Percentiles rank a stretch among this genome's conserved stretches.
Conservation (phyloP, 352 stramenopile species). For the Peronospora destructor region DNA sequence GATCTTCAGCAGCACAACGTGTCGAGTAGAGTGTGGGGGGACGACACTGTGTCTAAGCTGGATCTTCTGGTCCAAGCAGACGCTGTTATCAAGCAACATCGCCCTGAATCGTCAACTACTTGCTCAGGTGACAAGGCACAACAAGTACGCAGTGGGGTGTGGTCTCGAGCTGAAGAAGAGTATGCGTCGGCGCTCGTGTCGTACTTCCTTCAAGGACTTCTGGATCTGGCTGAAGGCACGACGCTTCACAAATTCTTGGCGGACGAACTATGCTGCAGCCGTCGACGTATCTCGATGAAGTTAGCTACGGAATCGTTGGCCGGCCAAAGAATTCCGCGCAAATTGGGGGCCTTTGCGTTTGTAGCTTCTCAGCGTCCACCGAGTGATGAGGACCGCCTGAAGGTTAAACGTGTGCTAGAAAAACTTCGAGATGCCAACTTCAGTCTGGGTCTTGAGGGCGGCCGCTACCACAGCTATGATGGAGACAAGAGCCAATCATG, state of each 20-base stretch:
- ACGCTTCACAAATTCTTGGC: constrained; percentile 66
- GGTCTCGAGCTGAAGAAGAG: constrained; percentile 59
- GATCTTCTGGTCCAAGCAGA: constrained; percentile 69
- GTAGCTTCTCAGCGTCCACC: constrained; percentile 34
- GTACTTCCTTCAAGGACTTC: constrained; percentile 51
- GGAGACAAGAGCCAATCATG: constrained; percentile 2
- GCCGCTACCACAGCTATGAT: constrained; percentile 4
- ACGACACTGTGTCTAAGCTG: constrained; percentile 38
- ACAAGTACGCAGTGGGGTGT: constrained; percentile 53
- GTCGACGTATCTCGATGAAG: constrained; percentile 66
- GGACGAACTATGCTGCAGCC: constrained; percentile 60
- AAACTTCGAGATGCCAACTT: constrained; percentile 40
- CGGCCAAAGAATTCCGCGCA: constrained; percentile 50
- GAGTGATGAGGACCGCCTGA: constrained; percentile 21
- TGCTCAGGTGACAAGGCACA: constrained; percentile 8
- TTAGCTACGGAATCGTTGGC: constrained; percentile 55
- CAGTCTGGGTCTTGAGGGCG: neutral
- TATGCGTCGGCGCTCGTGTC: constrained; percentile 56
- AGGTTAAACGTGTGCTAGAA: constrained; percentile 33
- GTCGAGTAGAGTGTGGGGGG: neutral
- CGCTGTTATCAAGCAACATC: constrained; percentile 42
- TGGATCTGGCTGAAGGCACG: constrained; percentile 47
- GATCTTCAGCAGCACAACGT: constrained; percentile 7
- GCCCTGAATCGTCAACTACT: constrained; percentile 1
- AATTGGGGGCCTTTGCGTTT: constrained; percentile 60